Evolutionary conservation across 2,329 filamentous ascomycete species (phyloP).

Genomic region (Dendryphion nanum): DNA sequence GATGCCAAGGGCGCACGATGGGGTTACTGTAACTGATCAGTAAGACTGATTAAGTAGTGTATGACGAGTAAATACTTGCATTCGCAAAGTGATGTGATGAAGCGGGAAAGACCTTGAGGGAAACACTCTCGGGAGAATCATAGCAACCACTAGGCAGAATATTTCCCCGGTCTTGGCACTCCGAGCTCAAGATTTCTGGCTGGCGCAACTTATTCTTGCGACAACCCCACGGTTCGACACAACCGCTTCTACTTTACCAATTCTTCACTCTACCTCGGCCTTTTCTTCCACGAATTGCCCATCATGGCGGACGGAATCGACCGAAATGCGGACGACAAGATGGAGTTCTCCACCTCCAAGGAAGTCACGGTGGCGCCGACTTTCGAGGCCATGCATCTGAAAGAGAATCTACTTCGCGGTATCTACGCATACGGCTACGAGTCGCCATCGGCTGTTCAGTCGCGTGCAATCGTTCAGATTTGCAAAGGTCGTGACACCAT

Average conservation of each 20-base stretch:
- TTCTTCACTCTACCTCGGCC: too few species aligned
- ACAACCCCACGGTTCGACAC: background rate
- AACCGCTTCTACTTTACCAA: background rate
- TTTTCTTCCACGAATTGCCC: too few species aligned
- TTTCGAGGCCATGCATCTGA: constrained; percentile 74
- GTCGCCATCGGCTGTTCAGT: constrained; percentile 95
- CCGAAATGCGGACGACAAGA: constrained; percentile 89
- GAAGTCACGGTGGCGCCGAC: constrained; percentile 94
- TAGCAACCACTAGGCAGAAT: constrained; percentile 6
- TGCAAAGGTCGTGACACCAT: constrained; percentile 99
- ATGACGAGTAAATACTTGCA: too few species aligned
- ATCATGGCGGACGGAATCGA: constrained; percentile 93
- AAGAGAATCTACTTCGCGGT: constrained; percentile 93
- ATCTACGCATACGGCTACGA: constrained; percentile 99
- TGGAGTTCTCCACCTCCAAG: constrained; percentile 98
- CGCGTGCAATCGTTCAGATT: constrained; percentile 95
- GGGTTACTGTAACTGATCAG: too few species aligned
- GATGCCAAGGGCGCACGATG: constrained; percentile 12
- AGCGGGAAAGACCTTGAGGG: too few species aligned
- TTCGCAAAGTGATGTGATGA: too few species aligned
- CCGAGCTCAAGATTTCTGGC: background rate
- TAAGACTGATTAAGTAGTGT: too few species aligned
- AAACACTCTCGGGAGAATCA: too few species aligned
- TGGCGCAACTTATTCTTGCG: background rate
- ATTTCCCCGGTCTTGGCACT: constrained; percentile 1